These are phyloP conservation scores for Chenopodium formosanum DNA, from an alignment of 148 eudicot species.

Conservation along the genomic window DNA sequence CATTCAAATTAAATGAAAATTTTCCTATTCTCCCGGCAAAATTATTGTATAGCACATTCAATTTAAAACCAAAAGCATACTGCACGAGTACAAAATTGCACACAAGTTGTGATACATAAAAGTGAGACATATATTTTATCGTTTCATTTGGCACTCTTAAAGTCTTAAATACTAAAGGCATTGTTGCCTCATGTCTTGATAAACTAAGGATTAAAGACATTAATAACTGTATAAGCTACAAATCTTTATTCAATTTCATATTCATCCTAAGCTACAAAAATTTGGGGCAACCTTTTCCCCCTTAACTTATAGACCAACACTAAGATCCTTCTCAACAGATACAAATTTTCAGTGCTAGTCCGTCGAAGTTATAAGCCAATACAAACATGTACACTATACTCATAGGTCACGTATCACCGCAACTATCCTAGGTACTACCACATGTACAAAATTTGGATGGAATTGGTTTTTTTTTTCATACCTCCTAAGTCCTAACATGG, in stretches of 20 bases:
- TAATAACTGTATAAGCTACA: neutral
- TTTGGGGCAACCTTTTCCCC: slow-evolving; percentile 6
- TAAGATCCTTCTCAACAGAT: neutral
- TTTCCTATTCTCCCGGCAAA: too few species aligned
- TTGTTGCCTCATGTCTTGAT: neutral
- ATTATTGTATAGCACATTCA: too few species aligned
- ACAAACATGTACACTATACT: neutral
- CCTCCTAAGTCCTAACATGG: neutral
- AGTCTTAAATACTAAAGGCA: neutral
- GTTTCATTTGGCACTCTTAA: neutral
- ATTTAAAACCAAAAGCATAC: too few species aligned
- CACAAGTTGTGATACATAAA: neutral
- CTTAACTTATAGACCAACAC: neutral
- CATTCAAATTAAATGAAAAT: too few species aligned
- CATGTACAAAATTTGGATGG: neutral
- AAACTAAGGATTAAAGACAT: neutral
- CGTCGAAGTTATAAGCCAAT: neutral
- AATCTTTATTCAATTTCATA: neutral
- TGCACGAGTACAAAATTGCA: too few species aligned
- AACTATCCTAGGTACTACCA: neutral
- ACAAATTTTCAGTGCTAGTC: neutral
- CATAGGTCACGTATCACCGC: neutral
- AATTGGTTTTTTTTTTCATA: neutral
- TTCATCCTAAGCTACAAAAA: slow-evolving; percentile 24
- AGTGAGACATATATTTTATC: too few species aligned